Percentiles rank a stretch among this genome's conserved stretches.
Conservation (phyloP, 2,329 filamentous ascomycete species). For the Elsinoe batatas region DNA sequence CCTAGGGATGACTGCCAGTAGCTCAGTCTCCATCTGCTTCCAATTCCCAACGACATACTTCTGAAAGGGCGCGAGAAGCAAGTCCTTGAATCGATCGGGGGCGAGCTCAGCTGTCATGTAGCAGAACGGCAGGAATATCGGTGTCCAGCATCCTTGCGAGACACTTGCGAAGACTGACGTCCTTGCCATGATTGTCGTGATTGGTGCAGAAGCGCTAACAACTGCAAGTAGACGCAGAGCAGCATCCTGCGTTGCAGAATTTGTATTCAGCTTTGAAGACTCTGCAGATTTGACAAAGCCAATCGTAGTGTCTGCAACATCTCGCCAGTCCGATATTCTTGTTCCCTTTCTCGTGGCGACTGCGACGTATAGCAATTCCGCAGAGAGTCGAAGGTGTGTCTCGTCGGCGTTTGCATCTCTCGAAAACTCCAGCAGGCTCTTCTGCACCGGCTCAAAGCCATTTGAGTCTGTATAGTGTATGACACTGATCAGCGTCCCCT, state of each 20-base stretch:
- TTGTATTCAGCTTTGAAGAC: constrained; percentile 1
- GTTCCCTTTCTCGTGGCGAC: constrained; percentile 73
- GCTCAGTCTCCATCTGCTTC: constrained; percentile 55
- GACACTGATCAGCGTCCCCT: constrained; percentile 67
- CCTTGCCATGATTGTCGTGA: constrained; percentile 66
- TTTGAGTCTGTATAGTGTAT: constrained; percentile 72
- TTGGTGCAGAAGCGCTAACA: constrained; percentile 63
- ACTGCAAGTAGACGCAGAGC: constrained; percentile 47
- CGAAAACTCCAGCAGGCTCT: constrained; percentile 48
- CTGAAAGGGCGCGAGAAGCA: constrained; percentile 75
- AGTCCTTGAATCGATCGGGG: constrained; percentile 60
- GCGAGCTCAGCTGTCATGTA: constrained; percentile 68
- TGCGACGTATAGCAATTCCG: constrained; percentile 54
- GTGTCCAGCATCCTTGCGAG: constrained; percentile 54
- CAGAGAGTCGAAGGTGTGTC: constrained; percentile 32
- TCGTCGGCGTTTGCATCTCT: constrained; percentile 31
- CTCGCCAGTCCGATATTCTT: constrained; percentile 62
- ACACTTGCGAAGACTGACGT: constrained; percentile 57
- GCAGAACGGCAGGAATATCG: constrained; percentile 77
- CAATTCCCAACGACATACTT: constrained; percentile 71
- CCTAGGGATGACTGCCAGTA: constrained; percentile 59
- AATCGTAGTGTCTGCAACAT: constrained; percentile 42
- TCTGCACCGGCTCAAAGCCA: constrained; percentile 57
- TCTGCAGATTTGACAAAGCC: constrained; percentile 24
- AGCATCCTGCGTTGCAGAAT: constrained; percentile 28